Evolutionary conservation across 2,329 filamentous ascomycete genomes (phyloP).

Genomic region (Trichoderma hamatum): DNA sequence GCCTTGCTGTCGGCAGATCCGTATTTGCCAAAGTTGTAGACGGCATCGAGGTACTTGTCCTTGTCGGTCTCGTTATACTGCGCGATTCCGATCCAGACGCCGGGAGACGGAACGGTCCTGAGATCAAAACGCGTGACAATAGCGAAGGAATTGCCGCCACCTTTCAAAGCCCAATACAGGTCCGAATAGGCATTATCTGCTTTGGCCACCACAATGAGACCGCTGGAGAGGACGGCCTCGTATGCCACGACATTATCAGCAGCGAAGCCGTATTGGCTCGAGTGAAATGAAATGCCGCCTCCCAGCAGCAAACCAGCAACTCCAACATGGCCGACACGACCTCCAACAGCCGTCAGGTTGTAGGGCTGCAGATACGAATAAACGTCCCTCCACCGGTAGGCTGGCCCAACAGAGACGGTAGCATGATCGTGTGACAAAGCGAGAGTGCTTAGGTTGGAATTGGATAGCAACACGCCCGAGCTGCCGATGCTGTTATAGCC

Average conservation of each 20-base stretch:
- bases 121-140: conserved; percentile 38
- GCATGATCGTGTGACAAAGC: conserved; percentile 34
- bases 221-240: conserved; percentile 53
- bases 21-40: conserved; percentile 11
- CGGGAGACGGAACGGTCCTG: conserved; percentile 33
- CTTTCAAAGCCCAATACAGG: conserved; percentile 50
- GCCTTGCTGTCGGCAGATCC: conserved; percentile 6
- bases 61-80: conserved; percentile 12
- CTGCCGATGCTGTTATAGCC: conserved; percentile 29
- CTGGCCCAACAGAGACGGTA: conserved; percentile 48
- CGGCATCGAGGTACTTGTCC: conserved; percentile 8
- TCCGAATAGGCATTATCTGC: conserved; percentile 42
- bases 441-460: conserved; percentile 28
- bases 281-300: conserved; percentile 34
- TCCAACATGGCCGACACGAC: conserved; percentile 43
- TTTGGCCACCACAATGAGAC: conserved; percentile 46
- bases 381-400: conserved; percentile 45
- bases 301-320: conserved; percentile 38
- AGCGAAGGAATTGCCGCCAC: conserved; percentile 48
- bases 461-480: conserved; percentile 17
- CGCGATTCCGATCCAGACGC: conserved; percentile 21
- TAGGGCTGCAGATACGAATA: conserved; percentile 35
- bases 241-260: conserved; percentile 51
- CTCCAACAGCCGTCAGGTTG: conserved; percentile 47
- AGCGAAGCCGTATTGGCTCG: conserved; percentile 48